Base-by-base conservation (phyloP, 805 yeast genomes). In the Ogataea corticis region DNA sequence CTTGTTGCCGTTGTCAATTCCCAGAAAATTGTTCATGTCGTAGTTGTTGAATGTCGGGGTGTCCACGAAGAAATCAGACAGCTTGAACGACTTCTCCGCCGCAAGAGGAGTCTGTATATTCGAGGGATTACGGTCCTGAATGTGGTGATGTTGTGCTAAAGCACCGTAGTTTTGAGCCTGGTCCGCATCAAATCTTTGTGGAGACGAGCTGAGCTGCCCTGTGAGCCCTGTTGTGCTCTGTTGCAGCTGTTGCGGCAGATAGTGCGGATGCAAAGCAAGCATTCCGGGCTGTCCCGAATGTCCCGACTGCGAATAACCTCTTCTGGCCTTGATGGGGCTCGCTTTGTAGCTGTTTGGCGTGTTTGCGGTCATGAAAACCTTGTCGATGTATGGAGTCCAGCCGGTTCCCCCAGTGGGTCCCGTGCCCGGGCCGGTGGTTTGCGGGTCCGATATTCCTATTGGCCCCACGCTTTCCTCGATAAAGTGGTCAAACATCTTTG, bases 351-450 rank as follows among this genome's bases (percentile, higher is more conserved):
- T 41, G 29, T 28, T 18, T 19, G 41, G 42, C 3, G 37, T 31
- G 17, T 19, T 31, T 7, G 41, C 16, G 11, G 45, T 42, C 48
- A 48, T 50, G 21, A 57, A 46, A 35, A 57, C 56, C 44, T 54
- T 55, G 44, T 59, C 62, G 14, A 59, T 56, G 35, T 51, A 59
- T 13, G 64, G 64, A 3, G 62, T 59, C 61, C 61, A 59, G 3
- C 62, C 61, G 6, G 51, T 45, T 19, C 49, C 47, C 32, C 42
- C 31, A 6, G 31, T 13, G 7, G 13, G 5, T n/a, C 31, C 33
- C 41, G 37, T 42, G 45, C 19, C 42, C 32, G 46, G 42, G 15
- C 41, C 43, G 19, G 44, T 46, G 32, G 29, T 41, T 33, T 44
- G 46, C 28, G 33, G 38, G 19, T 13, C 29, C 38, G 33, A 3